phyloP scores from a whole-genome alignment of 1,139 yeast species.

The Geotrichum phurueaensis region DNA sequence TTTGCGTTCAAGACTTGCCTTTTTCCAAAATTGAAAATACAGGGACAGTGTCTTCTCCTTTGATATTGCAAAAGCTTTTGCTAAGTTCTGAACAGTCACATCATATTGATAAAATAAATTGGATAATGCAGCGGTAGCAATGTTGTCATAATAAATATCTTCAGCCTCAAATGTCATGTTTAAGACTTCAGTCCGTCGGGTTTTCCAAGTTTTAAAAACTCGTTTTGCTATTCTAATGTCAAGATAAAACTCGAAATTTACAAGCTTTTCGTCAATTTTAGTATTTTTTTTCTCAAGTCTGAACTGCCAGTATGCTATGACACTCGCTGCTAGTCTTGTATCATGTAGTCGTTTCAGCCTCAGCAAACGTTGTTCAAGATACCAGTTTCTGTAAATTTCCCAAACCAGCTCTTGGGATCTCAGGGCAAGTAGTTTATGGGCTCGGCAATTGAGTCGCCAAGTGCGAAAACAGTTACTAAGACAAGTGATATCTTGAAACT shows the following conservation, averaged over 20 bases:
- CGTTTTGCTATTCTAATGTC: neutral
- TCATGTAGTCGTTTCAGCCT: conserved; percentile 18
- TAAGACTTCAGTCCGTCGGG: neutral
- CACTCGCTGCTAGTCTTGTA: conserved; percentile 6
- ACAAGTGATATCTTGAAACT: conserved; percentile 22
- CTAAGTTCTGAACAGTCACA: neutral
- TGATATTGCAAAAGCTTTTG: neutral
- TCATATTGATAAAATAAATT: neutral
- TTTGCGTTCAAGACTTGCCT: neutral
- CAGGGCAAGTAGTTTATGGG: conserved; percentile 2
- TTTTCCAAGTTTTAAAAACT: conserved; percentile 13
- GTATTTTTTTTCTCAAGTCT: conserved; percentile 4
- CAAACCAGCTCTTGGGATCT: conserved; percentile 13
- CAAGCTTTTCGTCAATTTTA: neutral
- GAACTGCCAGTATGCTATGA: conserved; percentile 19
- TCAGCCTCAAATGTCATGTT: conserved; percentile 9
- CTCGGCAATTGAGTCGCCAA: conserved; percentile 22
- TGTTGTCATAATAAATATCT: conserved; percentile 3
- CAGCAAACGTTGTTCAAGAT: conserved; percentile 19
- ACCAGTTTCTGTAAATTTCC: conserved; percentile 20
- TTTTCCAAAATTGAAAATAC: conserved; percentile 7
- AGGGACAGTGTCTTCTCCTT: neutral
- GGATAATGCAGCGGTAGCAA: neutral
- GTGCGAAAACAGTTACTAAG: conserved; percentile 13
- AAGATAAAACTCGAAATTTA: neutral